Conservation (phyloP, 345 rosid species). For the Syzygium aromaticum region DNA sequence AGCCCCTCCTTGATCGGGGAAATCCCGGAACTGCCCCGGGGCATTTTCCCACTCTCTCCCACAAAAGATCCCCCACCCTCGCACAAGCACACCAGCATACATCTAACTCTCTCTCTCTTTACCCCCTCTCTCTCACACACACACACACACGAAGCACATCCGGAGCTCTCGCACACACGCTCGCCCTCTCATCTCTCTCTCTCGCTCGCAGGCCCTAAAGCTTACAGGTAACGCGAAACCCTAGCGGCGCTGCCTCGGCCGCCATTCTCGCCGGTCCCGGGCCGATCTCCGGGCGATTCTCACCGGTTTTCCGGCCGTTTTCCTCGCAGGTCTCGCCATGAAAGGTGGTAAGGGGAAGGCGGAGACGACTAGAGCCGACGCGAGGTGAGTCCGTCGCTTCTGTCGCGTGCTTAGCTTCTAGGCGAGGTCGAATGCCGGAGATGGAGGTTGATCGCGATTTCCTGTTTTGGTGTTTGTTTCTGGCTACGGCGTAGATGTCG, state of each 20-base stretch:
- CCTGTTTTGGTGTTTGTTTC: neutral
- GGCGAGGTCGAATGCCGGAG: neutral
- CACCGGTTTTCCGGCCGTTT: constrained; percentile 2
- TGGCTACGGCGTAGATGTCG: neutral
- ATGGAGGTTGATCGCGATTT: neutral
- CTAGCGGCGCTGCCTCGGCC: constrained; percentile 12
- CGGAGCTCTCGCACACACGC: neutral
- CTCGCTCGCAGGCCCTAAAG: neutral
- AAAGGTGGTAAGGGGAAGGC: constrained; percentile 51
- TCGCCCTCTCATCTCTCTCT: neutral
- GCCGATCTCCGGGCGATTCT: constrained; percentile 6
- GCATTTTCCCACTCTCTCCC: constrained; percentile 6
- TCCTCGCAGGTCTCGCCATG: constrained; percentile 45
- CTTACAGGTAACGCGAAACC: constrained; percentile 1
- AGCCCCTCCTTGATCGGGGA: neutral
- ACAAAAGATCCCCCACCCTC: constrained; percentile 4
- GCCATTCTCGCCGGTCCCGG: neutral
- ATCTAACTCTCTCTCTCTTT: neutral
- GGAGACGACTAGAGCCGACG: constrained; percentile 19
- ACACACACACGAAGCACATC: neutral
- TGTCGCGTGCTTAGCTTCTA: neutral
- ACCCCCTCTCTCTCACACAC: neutral
- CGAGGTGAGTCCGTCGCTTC: constrained; percentile 22
- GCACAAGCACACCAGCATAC: neutral
- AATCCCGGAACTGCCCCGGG: neutral